These are phyloP conservation scores for Candida krabiensis DNA, from an alignment of 805 yeast genomes.

Conservation along the genomic window DNA sequence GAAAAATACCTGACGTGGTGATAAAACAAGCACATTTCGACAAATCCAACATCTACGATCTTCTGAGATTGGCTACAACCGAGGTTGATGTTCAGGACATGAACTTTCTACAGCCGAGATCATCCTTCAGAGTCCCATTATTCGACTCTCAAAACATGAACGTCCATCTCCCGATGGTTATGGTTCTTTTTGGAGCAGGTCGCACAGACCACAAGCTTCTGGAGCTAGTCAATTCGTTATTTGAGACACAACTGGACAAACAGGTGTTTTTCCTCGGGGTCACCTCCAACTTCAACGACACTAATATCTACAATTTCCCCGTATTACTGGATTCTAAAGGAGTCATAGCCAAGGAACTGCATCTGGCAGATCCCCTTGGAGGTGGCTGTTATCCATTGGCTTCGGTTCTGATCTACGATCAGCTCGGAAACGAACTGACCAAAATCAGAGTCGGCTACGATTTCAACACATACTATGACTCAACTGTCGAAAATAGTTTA, in stretches of 20 bases:
- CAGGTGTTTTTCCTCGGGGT: slow-evolving; percentile 20
- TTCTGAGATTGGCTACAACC: slow-evolving; percentile 8
- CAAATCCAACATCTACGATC: slow-evolving; percentile 14
- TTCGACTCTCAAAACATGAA: slow-evolving; percentile 2
- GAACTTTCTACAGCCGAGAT: slow-evolving; percentile 6
- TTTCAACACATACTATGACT: slow-evolving; percentile 18
- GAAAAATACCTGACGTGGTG: slow-evolving; percentile 14
- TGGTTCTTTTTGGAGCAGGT: slow-evolving; percentile 19
- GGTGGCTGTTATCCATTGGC: slow-evolving; percentile 36
- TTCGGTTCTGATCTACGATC: slow-evolving; percentile 28
- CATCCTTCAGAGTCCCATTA: slow-evolving; percentile 1
- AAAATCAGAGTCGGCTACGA: slow-evolving; percentile 30
- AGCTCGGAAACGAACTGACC: slow-evolving; percentile 21
- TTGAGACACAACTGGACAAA: background rate
- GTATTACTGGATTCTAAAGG: slow-evolving; percentile 31
- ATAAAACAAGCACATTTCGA: slow-evolving; percentile 22
- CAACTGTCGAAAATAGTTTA: slow-evolving; percentile 11
- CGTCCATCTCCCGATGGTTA: slow-evolving; percentile 10
- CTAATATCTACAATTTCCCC: slow-evolving; percentile 24
- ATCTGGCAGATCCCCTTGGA: slow-evolving; percentile 34
- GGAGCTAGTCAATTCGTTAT: slow-evolving; percentile 7
- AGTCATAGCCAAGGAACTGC: slow-evolving; percentile 21
- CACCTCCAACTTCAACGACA: slow-evolving; percentile 19
- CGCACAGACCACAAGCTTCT: slow-evolving; percentile 14
- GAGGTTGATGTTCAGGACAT: background rate